Base-by-base conservation (phyloP, 2,329 filamentous ascomycete genomes). In the Beauveria medogensis region DNA sequence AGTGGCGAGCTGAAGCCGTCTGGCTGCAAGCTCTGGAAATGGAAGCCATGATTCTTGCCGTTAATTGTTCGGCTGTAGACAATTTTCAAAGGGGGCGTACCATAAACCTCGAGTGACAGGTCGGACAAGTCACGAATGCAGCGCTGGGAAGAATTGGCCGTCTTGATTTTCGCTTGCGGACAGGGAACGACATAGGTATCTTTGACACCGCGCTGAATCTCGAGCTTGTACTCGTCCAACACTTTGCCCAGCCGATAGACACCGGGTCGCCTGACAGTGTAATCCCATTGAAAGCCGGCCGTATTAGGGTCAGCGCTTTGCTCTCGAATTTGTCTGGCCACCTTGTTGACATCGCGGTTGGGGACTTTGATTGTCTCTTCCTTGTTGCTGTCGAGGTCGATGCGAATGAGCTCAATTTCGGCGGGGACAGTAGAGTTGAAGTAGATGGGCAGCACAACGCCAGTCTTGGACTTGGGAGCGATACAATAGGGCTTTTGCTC, bases 381-480 rank as follows among this genome's bases (percentile, higher is more conserved):
- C 61, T 82, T 79, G 65, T 88, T 88, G 2, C 88, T 91, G 6
- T 93, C 88, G 40, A 97, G 81, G 70, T 97, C 93, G 66, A 91
- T 84, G 48, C 93, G 90, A 48, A 92, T 72, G n/a, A 99, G 77
- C 72, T 99, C 92, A 63, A 99, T 91, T 62, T 90, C 83, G 65
- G 92, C 87, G 1, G 94, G 95, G 40, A 89, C 85, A 5, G 93
- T 97, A 64, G 96, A 90, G 73, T 99, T 99, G 77, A 99, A 92
- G 69, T 87, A 89, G 51, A 99, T 90, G 1, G 93, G 94, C 34
- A 99, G 77, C 56, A 82, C 79, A 44, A 87, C 82, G 9, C 82
- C 77, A 34, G 81, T 80, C 62, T 81, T 84, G 24, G 82, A 78
- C 48, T 81, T 80, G 64, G 80, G 78, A 61, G 88, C 87, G 53